Conservation (phyloP, 257 asterid species). For the Oldenlandia corymbosa region DNA sequence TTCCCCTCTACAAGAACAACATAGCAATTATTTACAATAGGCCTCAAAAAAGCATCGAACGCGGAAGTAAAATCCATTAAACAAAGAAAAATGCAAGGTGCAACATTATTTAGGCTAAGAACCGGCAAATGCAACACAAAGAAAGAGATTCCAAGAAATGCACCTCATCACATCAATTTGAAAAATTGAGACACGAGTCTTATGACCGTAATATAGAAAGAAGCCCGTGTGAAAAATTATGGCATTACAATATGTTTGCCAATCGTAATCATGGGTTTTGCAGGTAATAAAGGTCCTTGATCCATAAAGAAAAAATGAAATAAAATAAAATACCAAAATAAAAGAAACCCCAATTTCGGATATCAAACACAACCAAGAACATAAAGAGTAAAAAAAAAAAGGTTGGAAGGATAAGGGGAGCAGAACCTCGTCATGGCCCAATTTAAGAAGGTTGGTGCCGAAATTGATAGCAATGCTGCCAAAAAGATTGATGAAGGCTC, state of each 20-base stretch:
- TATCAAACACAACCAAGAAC: too few species aligned
- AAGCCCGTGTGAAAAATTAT: too few species aligned
- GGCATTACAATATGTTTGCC: not conserved
- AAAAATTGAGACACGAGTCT: not conserved
- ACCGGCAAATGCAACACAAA: not conserved
- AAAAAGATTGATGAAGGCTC: constrained; percentile 78
- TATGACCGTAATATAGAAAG: not conserved
- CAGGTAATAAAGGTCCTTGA: too few species aligned
- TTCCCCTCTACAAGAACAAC: constrained; percentile 63
- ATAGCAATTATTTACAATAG: not conserved
- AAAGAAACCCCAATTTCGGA: not conserved
- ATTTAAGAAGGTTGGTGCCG: constrained; percentile 91
- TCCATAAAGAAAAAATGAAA: not conserved
- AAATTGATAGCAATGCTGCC: constrained; percentile 94
- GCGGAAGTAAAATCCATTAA: not conserved
- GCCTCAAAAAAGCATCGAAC: not conserved
- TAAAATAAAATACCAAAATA: not conserved
- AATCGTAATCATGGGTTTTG: not conserved
- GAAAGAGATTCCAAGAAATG: not conserved
- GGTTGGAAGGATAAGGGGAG: not conserved
- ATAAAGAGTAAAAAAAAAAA: too few species aligned
- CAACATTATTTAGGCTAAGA: not conserved
- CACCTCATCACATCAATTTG: not conserved
- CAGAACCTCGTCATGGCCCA: constrained; percentile 84
- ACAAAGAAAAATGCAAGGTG: not conserved